A percentile compares a stretch with the other conserved stretches of the same genome.
phyloP scores from a whole-genome alignment of 2,329 filamentous ascomycete genomes.

The Talaromyces sp. region DNA sequence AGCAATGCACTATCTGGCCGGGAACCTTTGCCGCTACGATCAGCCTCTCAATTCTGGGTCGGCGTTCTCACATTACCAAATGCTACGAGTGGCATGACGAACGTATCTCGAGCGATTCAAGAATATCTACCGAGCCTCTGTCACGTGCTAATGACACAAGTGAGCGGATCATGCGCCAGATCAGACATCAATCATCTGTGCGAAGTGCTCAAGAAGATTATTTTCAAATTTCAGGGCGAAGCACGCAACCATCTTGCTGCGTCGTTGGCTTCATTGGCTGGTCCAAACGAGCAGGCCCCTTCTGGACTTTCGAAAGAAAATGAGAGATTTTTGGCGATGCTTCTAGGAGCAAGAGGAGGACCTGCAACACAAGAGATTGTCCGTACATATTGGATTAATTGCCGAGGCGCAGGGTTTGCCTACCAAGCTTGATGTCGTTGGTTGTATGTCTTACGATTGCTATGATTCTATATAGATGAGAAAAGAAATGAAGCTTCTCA shows the following conservation, averaged over 20 bases:
- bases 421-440: constrained; percentile 24
- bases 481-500: not conserved
- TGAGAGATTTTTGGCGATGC: constrained; percentile 40
- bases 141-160: constrained; percentile 38
- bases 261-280: constrained; percentile 32
- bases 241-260: constrained; percentile 37
- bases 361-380: constrained; percentile 39
- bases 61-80: constrained; percentile 35
- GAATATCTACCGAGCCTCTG: constrained; percentile 38
- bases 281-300: constrained; percentile 10
- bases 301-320: constrained; percentile 33
- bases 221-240: constrained; percentile 41
- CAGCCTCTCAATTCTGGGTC: constrained; percentile 45
- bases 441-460: not conserved
- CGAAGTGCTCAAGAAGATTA: constrained; percentile 39
- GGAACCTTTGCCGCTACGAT: constrained; percentile 47
- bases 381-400: constrained; percentile 44
- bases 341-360: constrained; percentile 38
- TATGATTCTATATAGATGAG: not conserved
- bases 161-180: constrained; percentile 44
- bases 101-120: constrained; percentile 31
- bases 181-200: constrained; percentile 43
- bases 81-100: constrained; percentile 14
- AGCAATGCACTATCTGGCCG: constrained; percentile 39
- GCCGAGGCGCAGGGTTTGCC: constrained; percentile 41